phyloP scores from a whole-genome alignment of 1,139 yeast species.

The Kodamaea fungicola region DNA sequence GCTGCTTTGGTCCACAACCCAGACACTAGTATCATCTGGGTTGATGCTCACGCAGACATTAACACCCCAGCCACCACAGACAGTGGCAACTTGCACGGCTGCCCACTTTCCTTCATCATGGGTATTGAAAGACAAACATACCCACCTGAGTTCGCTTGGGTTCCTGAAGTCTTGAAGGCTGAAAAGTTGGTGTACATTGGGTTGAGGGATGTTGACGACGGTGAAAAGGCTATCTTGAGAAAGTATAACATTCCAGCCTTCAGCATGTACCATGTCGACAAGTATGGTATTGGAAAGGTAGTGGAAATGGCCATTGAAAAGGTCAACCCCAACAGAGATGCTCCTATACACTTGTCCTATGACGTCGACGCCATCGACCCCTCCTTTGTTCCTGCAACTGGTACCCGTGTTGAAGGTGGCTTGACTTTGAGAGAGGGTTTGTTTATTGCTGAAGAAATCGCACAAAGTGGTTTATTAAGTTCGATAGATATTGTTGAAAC shows the following conservation, averaged over 20 bases:
- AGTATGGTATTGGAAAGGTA: conserved; percentile 87
- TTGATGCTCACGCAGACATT: conserved; percentile 97
- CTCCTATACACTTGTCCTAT: conserved; percentile 85
- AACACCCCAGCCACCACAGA: conserved; percentile 86
- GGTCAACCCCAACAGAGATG: conserved; percentile 68
- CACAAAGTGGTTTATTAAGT: conserved; percentile 79
- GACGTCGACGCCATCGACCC: conserved; percentile 99
- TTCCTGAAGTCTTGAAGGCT: conserved; percentile 64
- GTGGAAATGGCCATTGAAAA: conserved; percentile 86
- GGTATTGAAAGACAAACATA: conserved; percentile 63
- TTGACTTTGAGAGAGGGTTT: conserved; percentile 91
- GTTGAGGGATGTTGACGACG: conserved; percentile 86
- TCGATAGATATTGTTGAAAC: conserved; percentile 93
- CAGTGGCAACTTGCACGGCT: conserved; percentile 93
- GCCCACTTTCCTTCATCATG: conserved; percentile 89
- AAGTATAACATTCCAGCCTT: conserved; percentile 78
- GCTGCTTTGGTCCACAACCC: conserved; percentile 81
- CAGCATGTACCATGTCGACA: conserved; percentile 95
- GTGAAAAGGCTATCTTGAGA: conserved; percentile 71
- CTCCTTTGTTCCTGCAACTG: conserved; percentile 91
- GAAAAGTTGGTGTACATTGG: conserved; percentile 88
- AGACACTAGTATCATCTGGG: conserved; percentile 89
- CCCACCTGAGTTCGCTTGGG: conserved; percentile 79
- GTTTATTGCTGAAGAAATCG: conserved; percentile 86
- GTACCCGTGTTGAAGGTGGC: conserved; percentile 97